Evolutionary conservation across 306 rosid genomes (phyloP).

Genomic region (Malus fusca): DNA sequence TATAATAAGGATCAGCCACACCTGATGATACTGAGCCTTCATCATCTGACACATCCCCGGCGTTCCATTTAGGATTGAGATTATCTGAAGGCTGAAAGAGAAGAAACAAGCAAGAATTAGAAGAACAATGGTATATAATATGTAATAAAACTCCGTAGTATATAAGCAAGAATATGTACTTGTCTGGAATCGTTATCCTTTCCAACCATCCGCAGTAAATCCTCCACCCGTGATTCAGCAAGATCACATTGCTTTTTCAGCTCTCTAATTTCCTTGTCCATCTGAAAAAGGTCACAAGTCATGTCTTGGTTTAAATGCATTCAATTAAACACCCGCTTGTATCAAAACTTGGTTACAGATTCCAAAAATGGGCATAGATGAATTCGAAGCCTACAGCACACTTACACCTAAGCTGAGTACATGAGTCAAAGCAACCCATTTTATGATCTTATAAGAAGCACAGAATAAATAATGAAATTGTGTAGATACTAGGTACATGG

Average conservation of each 20-base stretch:
- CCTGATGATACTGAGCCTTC: constrained; percentile 66
- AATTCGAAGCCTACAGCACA: background rate
- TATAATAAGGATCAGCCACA: constrained; percentile 36
- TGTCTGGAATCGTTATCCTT: constrained; percentile 55
- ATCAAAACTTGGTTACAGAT: background rate
- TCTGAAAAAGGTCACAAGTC: constrained; percentile 36
- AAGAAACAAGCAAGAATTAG: constrained; percentile 8
- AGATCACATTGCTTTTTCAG: constrained; percentile 84
- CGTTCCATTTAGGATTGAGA: constrained; percentile 38
- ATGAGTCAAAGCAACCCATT: background rate
- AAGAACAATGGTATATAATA: background rate
- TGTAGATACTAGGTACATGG: background rate
- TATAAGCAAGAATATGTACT: constrained; percentile 28
- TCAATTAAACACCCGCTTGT: background rate
- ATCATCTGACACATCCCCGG: constrained; percentile 53
- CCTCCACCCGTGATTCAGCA: constrained; percentile 86
- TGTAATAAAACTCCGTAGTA: constrained; percentile 7
- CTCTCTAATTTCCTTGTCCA: constrained; percentile 85
- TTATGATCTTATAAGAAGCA: background rate
- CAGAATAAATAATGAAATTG: background rate
- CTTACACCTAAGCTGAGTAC: background rate
- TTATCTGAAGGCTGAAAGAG: constrained; percentile 25
- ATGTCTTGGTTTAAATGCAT: constrained; percentile 9
- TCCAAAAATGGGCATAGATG: background rate
- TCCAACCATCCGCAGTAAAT: constrained; percentile 60